Conservation (phyloP, 179 eudicot species). For the Gypsophila paniculata region DNA sequence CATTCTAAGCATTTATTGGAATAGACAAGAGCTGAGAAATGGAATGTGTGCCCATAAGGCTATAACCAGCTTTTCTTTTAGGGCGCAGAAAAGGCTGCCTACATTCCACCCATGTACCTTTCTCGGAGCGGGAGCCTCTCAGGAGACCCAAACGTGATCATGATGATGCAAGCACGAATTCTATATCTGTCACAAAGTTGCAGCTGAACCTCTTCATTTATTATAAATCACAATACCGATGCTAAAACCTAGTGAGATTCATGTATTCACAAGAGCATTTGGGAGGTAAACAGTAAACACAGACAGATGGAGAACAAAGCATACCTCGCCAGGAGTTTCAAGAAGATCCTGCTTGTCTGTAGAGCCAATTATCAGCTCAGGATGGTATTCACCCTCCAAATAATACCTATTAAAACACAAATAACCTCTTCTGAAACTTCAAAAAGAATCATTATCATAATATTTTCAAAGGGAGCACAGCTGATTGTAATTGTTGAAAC, state of each 20-base stretch:
- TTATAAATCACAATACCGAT: not conserved
- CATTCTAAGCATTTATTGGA: not conserved
- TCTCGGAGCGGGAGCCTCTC: too few species aligned
- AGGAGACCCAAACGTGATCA: not conserved
- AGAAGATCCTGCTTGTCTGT: slow-evolving; percentile 79
- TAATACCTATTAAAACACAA: slow-evolving; percentile 49
- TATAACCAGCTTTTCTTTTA: not conserved
- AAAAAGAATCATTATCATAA: slow-evolving; percentile 5
- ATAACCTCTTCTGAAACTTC: not conserved
- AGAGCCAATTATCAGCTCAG: slow-evolving; percentile 63
- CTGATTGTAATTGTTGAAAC: not conserved
- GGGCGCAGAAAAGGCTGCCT: too few species aligned
- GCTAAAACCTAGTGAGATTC: not conserved
- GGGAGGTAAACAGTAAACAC: not conserved
- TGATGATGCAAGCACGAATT: slow-evolving; percentile 8
- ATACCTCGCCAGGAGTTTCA: slow-evolving; percentile 96
- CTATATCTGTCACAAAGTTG: not conserved
- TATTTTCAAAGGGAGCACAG: not conserved
- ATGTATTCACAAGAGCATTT: not conserved
- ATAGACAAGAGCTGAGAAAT: not conserved
- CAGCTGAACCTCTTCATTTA: not conserved
- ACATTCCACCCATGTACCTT: too few species aligned
- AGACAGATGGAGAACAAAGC: slow-evolving; percentile 1
- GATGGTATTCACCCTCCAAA: slow-evolving; percentile 44
- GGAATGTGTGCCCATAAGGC: not conserved